Evolutionary conservation across 2,329 filamentous ascomycete genomes (phyloP).

Genomic region (Myriangium duriaei): DNA sequence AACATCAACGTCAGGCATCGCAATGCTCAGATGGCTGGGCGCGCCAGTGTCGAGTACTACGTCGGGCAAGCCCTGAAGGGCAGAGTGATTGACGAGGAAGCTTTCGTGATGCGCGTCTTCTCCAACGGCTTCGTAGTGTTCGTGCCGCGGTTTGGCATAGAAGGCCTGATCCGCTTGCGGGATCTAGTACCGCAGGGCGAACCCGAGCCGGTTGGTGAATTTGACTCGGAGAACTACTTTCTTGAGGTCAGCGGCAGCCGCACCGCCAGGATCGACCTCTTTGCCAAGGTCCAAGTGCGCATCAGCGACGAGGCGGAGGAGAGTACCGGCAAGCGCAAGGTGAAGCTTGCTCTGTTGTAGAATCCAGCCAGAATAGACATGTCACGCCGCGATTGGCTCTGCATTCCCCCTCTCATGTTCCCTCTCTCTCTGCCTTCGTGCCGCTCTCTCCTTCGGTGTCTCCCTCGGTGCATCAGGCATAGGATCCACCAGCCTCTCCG

Average conservation of each 20-base stretch:
- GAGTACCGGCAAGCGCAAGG: slow-evolving; percentile 86
- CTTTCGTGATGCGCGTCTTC: slow-evolving; percentile 94
- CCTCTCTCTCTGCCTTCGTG: slow-evolving; percentile 18
- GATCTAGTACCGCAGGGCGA: slow-evolving; percentile 53
- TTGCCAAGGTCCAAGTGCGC: slow-evolving; percentile 79
- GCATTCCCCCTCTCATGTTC: slow-evolving; percentile 9
- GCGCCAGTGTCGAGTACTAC: slow-evolving; percentile 93
- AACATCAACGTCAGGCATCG: slow-evolving; percentile 97
- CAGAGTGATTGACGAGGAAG: slow-evolving; percentile 65
- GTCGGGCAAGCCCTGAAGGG: slow-evolving; percentile 91
- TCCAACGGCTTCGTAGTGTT: slow-evolving; percentile 96
- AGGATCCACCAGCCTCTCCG: slow-evolving; percentile 16
- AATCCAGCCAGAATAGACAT: background rate
- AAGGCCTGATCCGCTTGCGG: slow-evolving; percentile 74
- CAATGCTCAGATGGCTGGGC: slow-evolving; percentile 89
- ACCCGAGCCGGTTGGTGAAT: slow-evolving; percentile 63
- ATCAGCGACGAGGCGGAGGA: slow-evolving; percentile 91
- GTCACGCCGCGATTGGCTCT: slow-evolving; percentile 18
- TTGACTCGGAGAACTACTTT: slow-evolving; percentile 75
- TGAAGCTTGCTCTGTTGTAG: slow-evolving; percentile 51
- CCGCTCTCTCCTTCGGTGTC: slow-evolving; percentile 18
- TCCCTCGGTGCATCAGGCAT: slow-evolving; percentile 23
- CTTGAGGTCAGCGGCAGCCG: slow-evolving; percentile 49
- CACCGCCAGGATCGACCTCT: slow-evolving; percentile 55
- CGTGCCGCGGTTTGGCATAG: slow-evolving; percentile 89